A percentile compares a stretch with the other conserved stretches of the same genome.
Conservation (phyloP, 371 early-diverging fungal genomes). For the Mucor lusitanicus region DNA sequence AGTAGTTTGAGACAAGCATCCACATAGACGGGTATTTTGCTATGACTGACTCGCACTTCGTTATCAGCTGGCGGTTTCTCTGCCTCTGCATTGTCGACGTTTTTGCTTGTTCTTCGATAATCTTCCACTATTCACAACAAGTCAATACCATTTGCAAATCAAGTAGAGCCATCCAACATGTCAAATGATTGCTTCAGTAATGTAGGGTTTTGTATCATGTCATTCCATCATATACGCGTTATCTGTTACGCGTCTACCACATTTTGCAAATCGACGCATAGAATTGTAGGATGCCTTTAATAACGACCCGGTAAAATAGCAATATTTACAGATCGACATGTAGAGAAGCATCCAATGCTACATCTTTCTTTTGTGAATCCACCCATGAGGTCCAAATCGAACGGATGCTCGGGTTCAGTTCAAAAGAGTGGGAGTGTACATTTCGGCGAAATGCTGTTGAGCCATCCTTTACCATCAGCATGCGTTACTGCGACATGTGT, state of each 20-base stretch:
- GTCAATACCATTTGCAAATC: neutral
- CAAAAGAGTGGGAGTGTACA: constrained; percentile 9
- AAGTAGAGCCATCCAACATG: neutral
- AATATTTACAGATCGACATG: neutral
- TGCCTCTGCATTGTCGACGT: constrained; percentile 12
- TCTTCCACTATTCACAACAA: constrained; percentile 35
- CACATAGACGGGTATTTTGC: constrained; percentile 39
- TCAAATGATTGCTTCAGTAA: neutral
- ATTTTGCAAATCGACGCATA: neutral
- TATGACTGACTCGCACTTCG: constrained; percentile 42
- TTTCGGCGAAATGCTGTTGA: constrained; percentile 20
- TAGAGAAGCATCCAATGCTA: neutral
- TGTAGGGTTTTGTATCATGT: constrained; percentile 8
- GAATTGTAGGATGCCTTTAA: neutral
- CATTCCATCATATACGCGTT: neutral
- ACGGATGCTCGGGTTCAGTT: constrained; percentile 31
- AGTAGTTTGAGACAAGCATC: constrained; percentile 35
- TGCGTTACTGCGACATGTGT: constrained; percentile 22
- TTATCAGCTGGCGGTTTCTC: constrained; percentile 40
- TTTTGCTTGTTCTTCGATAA: constrained; percentile 34
- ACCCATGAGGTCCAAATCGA: constrained; percentile 19
- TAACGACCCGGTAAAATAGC: neutral
- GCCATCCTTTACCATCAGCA: constrained; percentile 51
- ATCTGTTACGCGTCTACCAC: constrained; percentile 9
- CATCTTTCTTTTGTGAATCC: constrained; percentile 28